Evolutionary conservation across 352 stramenopile species (phyloP).

Genomic region (Phytopythium ostracodes): DNA sequence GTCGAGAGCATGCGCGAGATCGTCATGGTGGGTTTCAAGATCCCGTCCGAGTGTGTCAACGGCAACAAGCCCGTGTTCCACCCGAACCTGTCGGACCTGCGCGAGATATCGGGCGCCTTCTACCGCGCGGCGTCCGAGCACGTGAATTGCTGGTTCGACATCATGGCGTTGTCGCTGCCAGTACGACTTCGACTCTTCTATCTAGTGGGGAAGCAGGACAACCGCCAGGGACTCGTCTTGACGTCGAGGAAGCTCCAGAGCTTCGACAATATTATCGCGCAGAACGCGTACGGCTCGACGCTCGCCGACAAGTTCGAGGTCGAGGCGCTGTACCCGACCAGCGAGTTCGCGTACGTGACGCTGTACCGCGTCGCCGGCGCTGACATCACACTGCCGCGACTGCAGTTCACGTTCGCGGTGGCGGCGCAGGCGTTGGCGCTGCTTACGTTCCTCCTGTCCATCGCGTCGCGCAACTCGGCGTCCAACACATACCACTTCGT

Average conservation of each 20-base stretch:
- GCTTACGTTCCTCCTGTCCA: conserved; percentile 20
- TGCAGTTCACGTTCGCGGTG: conserved; percentile 34
- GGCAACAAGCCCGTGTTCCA: conserved; percentile 12
- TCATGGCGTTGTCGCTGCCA: conserved; percentile 17
- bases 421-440: conserved; percentile 26
- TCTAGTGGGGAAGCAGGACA: conserved; percentile 17
- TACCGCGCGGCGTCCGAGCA: conserved; percentile 3
- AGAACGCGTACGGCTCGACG: conserved; percentile 23
- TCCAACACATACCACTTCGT: conserved; percentile 30
- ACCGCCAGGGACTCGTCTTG: conserved; percentile 19
- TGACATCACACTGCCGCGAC: conserved; percentile 18
- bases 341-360: conserved; percentile 22
- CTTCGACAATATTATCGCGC: conserved; percentile 28
- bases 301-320: conserved; percentile 28
- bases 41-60: conserved; percentile 10
- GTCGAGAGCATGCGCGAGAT: conserved; percentile 28
- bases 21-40: conserved; percentile 18
- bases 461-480: conserved; percentile 17
- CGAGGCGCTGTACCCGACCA: conserved; percentile 11
- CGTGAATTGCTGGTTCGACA: conserved; percentile 20
- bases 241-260: conserved; percentile 25
- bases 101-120: conserved; percentile 15
- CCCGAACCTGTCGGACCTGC: conserved; percentile 12
- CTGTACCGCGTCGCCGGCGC: conserved; percentile 28
- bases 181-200: conserved; percentile 26